Evolutionary conservation across 108 stramenopile genomes (phyloP), one percentile per base, ranked within the genome.

Genomic region (Skeletonema marinoi): DNA sequence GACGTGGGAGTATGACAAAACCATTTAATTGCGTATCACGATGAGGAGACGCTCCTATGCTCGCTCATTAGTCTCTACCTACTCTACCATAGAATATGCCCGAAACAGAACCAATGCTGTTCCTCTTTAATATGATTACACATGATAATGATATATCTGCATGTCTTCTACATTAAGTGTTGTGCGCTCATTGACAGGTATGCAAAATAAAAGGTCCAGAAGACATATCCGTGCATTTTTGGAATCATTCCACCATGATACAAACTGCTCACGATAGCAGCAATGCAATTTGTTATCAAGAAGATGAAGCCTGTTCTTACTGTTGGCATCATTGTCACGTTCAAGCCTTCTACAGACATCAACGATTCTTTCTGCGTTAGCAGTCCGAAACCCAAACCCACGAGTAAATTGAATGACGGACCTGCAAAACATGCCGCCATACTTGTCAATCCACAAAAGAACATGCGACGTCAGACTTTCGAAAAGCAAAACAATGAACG

Each of bases 321-420:
- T n/a, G 60, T 46, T 25, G 74, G 74, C 25, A 66, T 64, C 65
- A 66, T 3, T 31, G 74, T 60, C 17, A 75, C 44, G 14, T 46
- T 58, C 25, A 56, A 32, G 14, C 63, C 65, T 25, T 65, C 74
- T 25, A 31, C 58, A 4, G 74, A 66, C 74, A 75, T 59, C 6
- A 75, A 65, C 5, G 65, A 42, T 31, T 75, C 65, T 60, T 75
- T 75, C 44, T 75, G 75, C 3, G 78, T 75, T 0, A 80, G 70
- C 71, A 92, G 83, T 64, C 93, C 90, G 11, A 80, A 46, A 17
- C 89, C 88, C 30, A 91, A 73, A 30, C 90, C 90, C 48, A 98
- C 75, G 29, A 97, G 76, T 58, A 98, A 74, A 69, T 98, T 98
- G 86, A 98, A 98, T 8, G 96, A 83, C 25, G 98, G 98, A 16